A percentile compares a stretch with the other conserved stretches of the same genome.
Conservation (phyloP, 2,329 filamentous ascomycete genomes). For the Bipolaris bicolor region DNA sequence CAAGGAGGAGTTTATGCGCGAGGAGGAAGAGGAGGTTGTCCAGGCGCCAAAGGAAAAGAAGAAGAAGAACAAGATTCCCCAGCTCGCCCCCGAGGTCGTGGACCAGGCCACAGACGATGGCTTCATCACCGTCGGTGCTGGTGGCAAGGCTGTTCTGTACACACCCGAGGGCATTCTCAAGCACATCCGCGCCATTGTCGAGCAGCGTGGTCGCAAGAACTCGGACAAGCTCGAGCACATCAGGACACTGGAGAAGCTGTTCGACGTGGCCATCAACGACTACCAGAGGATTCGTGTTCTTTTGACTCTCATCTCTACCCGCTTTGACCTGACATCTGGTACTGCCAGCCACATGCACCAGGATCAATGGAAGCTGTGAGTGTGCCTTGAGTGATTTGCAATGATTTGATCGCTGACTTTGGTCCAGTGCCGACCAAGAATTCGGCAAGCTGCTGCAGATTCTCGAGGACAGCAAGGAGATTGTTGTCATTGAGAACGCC, state of each 20-base stretch:
- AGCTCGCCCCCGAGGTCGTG: conserved; percentile 59
- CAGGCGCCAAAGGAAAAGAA: conserved; percentile 56
- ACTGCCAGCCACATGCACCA: conserved; percentile 83
- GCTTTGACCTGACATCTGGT: conserved; percentile 89
- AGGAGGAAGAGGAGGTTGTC: conserved; percentile 79
- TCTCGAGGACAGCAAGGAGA: conserved; percentile 78
- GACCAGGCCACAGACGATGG: conserved; percentile 75
- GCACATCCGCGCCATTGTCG: conserved; percentile 89
- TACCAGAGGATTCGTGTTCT: conserved; percentile 95
- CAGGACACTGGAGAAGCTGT: conserved; percentile 93
- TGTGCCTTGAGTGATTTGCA: conserved; percentile 5
- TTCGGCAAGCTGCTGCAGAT: conserved; percentile 77
- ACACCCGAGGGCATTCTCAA: conserved; percentile 98
- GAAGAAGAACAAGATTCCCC: conserved; percentile 57
- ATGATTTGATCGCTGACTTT: conserved; percentile 17
- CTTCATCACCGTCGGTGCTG: conserved; percentile 86
- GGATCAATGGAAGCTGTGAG: conserved; percentile 89
- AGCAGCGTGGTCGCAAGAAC: conserved; percentile 98
- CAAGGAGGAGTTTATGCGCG: conserved; percentile 87
- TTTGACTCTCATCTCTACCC: conserved; percentile 86
- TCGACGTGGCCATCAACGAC: conserved; percentile 84
- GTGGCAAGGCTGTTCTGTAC: conserved; percentile 87
- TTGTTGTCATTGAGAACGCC: conserved; percentile 86
- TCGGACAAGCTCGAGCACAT: conserved; percentile 95
- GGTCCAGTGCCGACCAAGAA: conserved; percentile 74